Percentiles rank a stretch among this genome's conserved stretches.
These are phyloP conservation scores for Pichia sp. DNA, from an alignment of 1,139 yeast species.

Conservation along the genomic window DNA sequence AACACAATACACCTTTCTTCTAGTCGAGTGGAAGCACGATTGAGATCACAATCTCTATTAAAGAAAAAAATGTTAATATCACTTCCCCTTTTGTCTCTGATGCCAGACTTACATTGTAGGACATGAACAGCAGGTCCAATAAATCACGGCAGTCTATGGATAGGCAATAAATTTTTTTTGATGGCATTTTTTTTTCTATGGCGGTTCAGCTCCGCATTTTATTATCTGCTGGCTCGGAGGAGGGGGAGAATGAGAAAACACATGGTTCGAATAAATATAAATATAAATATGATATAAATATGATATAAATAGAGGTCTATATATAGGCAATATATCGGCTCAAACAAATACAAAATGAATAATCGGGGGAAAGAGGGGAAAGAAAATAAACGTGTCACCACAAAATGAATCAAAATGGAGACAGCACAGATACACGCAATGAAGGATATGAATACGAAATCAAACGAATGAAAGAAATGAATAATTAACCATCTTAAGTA, in stretches of 20 bases:
- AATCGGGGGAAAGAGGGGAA: not conserved
- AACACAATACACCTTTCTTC: not conserved
- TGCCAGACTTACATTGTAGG: not conserved
- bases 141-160: not conserved
- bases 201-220: not conserved
- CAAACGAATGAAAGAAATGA: not conserved
- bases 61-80: not conserved
- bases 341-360: constrained; percentile 4
- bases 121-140: not conserved
- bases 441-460: not conserved
- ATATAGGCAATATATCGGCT: not conserved
- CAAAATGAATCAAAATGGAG: not conserved
- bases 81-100: not conserved
- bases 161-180: not conserved
- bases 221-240: not conserved
- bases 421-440: not conserved
- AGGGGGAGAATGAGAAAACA: not conserved
- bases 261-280: not conserved
- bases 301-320: constrained; percentile 1
- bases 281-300: constrained; percentile 3
- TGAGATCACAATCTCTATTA: not conserved
- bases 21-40: not conserved
- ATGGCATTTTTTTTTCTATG: not conserved
- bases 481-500: not conserved
- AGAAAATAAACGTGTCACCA: not conserved